Conservation (phyloP, 768 basidiomycete species). For the Leccinum pellstonianum region DNA sequence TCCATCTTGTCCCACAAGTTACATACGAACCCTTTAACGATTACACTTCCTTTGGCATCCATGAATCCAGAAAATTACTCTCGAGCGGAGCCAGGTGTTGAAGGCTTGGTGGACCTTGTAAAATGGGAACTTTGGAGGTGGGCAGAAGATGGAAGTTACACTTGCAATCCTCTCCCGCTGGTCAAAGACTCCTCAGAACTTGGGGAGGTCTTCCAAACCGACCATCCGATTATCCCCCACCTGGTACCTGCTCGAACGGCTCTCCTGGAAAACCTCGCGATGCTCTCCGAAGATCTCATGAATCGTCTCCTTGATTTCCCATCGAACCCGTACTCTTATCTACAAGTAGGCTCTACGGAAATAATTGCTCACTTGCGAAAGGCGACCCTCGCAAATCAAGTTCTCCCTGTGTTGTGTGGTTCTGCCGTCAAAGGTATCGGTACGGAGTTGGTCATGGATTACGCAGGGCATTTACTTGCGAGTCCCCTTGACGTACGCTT, state of each 20-base stretch:
- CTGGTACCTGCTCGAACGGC: constrained; percentile 64
- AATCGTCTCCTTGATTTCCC: constrained; percentile 60
- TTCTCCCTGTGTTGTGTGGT: constrained; percentile 73
- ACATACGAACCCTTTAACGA: constrained; percentile 67
- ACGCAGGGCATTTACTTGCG: constrained; percentile 75
- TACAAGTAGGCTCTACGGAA: constrained; percentile 49
- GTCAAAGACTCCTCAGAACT: constrained; percentile 43
- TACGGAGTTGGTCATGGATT: constrained; percentile 79
- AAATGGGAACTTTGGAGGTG: constrained; percentile 85
- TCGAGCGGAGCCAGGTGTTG: constrained; percentile 79
- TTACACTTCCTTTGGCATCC: constrained; percentile 77
- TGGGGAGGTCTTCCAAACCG: constrained; percentile 45
- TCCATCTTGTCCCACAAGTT: constrained; percentile 74
- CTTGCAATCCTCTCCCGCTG: constrained; percentile 49
- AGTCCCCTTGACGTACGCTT: constrained; percentile 68
- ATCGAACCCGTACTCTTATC: constrained; percentile 60
- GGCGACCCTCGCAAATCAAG: constrained; percentile 60
- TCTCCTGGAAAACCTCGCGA: constrained; percentile 75
- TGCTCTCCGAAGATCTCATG: constrained; percentile 82
- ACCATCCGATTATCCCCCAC: constrained; percentile 70
- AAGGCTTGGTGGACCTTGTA: constrained; percentile 79
- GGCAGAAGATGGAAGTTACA: constrained; percentile 48
- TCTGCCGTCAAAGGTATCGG: constrained; percentile 81
- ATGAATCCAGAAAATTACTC: constrained; percentile 64
- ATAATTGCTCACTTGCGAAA: constrained; percentile 66